Base-by-base conservation (phyloP, 306 rosid genomes). In the Purshia tridentata region DNA sequence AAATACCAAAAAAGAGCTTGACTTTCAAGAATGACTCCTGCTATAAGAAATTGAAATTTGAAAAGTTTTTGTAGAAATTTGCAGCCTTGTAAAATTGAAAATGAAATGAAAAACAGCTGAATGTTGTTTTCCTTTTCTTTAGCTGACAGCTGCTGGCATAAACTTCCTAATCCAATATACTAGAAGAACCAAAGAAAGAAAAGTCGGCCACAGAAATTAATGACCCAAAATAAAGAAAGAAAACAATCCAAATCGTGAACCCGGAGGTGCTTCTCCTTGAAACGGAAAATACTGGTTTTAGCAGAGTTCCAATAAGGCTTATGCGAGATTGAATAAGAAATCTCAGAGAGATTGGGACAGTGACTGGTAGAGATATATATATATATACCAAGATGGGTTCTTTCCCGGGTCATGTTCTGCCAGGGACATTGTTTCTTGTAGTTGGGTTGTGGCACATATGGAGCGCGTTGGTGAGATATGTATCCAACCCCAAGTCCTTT, bases 361-460 rank as follows among this genome's bases (percentile, higher is more conserved):
- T 68, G 35, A 50, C 12, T 51, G 48, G 20, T 68, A 18, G 55
- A 47, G 13, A 46, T 12, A 16, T 52, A 15, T 6, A 20, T 18
- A 48, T 16, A 40, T 19, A 13, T 57, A 12, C 40, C 51, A 39
- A 46, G 74, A 94, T 95, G 99, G 99, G 99, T 72, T 95, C 99
- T 82, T 95, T 95, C 82, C 77, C 82, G 78, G 99, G 99, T 66
- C 99, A 95, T 84, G 91, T 74, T 77, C 78, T 95, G 68, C 99
- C 99, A 1, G 99, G 99, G 76, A 91, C 98, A 13, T 78, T 91
- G 73, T 95, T 95, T 87, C 85, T 95, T 59, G 46, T 90, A n/a
- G 84, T 95, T 72, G 99, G 99, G 62, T 45, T 84, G 5, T 95
- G 99, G 98, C 99, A 95, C 76, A 83, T 89, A 77, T 91, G 98